Base-by-base conservation (phyloP, 257 asterid genomes). In the Linaria vulgaris region DNA sequence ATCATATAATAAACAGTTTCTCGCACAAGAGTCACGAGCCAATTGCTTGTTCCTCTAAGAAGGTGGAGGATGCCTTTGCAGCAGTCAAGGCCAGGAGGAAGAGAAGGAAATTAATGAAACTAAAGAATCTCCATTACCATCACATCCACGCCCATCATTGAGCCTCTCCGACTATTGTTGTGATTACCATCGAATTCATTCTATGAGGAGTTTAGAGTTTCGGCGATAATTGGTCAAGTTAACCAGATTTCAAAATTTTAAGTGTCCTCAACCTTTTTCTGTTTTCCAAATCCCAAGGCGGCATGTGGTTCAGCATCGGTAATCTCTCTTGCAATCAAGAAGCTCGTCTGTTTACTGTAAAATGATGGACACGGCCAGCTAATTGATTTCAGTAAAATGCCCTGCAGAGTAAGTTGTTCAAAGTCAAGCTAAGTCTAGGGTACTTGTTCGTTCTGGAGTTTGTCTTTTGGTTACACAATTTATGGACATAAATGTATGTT, bases 61-160 rank as follows among this genome's bases (percentile, higher is more conserved):
- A 31, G 22, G 17, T 56, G 0, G 47, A 12, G 16, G 25, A 59
- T 1, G 64, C 73, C 12, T 12, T 58, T 17, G 54, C 80, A 38
- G 66, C 77, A 17, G 31, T 68, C 27, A 73, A 72, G 61, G 83
- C 76, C 10, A 69, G 88, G 75, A 71, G 15, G 70, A 52, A 69
- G 75, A 79, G 80, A 69, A 81, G 72, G 72, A 80, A 81, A 43
- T 45, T 78, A 15, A 67, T 71, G 69, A 74, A 55, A 46, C 64
- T 76, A 7, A 81, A 59, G 45, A 64, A 14, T 50, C 27, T 46
- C 13, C 76, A 41, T 25, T 51, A n/a, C 22, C 38, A 49, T 49
- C 56, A 63, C 21, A 6, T 4, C 5, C 63, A 6, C 24, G 4
- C 19, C 0, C 27, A 17, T 47, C 3, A 31, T 6, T 48, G 24